These are phyloP conservation scores for Calonectria pauciramosa DNA, from an alignment of 2,329 filamentous ascomycete genomes.

Conservation along the genomic window DNA sequence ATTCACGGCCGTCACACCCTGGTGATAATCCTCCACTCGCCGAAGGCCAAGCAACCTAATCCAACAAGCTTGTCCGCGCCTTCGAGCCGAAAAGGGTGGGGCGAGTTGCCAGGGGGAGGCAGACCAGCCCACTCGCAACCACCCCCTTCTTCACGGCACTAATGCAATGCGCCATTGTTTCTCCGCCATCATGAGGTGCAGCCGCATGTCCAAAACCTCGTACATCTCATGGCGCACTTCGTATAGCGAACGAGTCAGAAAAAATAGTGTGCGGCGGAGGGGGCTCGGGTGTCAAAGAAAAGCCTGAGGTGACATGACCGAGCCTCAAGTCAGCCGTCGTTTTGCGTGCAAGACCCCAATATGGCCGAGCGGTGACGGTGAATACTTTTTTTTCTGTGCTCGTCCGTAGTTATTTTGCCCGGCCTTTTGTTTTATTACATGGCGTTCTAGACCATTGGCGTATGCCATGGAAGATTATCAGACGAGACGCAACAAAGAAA, in stretches of 20 bases:
- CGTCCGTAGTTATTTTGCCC: neutral
- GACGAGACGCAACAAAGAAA: neutral
- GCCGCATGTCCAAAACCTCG: slow-evolving; percentile 21
- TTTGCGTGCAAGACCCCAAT: neutral
- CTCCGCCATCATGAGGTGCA: slow-evolving; percentile 27
- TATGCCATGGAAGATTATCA: neutral
- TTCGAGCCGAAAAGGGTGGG: slow-evolving; percentile 4
- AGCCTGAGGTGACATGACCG: neutral
- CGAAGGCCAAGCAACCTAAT: slow-evolving; percentile 10
- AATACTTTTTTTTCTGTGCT: neutral
- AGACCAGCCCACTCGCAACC: slow-evolving; percentile 4
- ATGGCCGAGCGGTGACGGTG: neutral
- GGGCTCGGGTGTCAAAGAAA: neutral
- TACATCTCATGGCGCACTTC: slow-evolving; percentile 20
- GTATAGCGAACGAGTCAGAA: slow-evolving; percentile 23
- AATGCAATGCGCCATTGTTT: slow-evolving; percentile 36
- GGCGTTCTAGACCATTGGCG: neutral
- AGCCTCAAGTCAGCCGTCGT: neutral
- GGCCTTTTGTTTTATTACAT: neutral
- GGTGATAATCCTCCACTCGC: slow-evolving; percentile 2
- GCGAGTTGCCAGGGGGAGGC: neutral
- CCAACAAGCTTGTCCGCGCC: slow-evolving; percentile 15
- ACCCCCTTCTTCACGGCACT: slow-evolving; percentile 17
- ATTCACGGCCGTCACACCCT: slow-evolving; percentile 3
- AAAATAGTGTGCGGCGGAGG: neutral